Percentiles rank a stretch among this genome's conserved stretches.
These are phyloP conservation scores for Adansonia rubrostipa DNA, from an alignment of 441 rosid species.

Conservation along the genomic window DNA sequence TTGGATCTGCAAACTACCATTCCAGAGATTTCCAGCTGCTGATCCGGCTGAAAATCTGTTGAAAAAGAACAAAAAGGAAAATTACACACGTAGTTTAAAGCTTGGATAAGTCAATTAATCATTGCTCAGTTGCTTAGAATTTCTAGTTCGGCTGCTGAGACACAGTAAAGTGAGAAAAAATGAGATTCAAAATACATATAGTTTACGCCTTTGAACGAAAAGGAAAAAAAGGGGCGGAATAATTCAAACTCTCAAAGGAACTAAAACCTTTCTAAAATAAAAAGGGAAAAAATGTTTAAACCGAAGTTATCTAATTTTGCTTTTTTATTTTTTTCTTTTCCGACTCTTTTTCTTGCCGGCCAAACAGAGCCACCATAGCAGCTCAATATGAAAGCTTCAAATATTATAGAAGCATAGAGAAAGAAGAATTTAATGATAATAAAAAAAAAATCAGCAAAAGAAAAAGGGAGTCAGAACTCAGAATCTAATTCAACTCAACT, in stretches of 20 bases:
- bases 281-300: not conserved
- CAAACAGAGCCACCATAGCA: constrained; percentile 16
- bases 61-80: not conserved
- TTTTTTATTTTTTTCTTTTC: not conserved
- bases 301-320: not conserved
- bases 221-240: not conserved
- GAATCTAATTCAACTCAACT: constrained; percentile 1
- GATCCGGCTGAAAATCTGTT: constrained; percentile 5
- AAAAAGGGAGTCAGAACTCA: constrained; percentile 10
- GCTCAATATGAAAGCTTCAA: constrained; percentile 13
- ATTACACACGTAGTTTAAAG: not conserved
- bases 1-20: constrained; percentile 10
- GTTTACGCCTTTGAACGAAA: not conserved
- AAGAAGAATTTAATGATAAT: not conserved
- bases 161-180: not conserved
- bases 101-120: constrained; percentile 1
- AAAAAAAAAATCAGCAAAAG: not conserved
- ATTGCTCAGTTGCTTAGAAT: not conserved
- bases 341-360: constrained; percentile 8
- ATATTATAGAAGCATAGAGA: not conserved
- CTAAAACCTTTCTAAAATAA: not conserved
- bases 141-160: not conserved
- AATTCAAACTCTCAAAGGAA: not conserved
- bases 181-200: not conserved
- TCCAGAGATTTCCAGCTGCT: constrained; percentile 1